Percentiles rank a stretch among this genome's conserved stretches.
These are phyloP conservation scores for Pseudozyma sp. DNA, from an alignment of 1,284 basidiomycete genomes.

Conservation along the genomic window DNA sequence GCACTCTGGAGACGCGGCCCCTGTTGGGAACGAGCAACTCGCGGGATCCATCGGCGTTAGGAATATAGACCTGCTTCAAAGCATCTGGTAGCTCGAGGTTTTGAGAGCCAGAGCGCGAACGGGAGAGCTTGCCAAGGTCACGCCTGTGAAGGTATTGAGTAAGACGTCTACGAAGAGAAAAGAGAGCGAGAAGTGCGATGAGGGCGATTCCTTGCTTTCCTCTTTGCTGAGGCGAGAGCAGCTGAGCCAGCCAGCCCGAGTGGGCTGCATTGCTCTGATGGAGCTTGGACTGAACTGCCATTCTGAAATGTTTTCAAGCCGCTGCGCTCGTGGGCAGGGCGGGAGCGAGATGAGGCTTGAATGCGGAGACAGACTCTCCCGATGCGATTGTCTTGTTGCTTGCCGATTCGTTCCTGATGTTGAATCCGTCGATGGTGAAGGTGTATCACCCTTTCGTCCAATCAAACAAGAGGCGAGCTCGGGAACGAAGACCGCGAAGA, in stretches of 20 bases:
- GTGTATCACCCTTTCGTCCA: too few relatives aligned
- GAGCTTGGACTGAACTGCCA: conserved; percentile 50
- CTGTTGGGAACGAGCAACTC: conserved; percentile 64
- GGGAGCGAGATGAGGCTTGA: too few relatives aligned
- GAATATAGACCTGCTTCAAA: conserved; percentile 62
- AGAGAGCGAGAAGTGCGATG: conserved; percentile 37
- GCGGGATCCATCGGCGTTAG: conserved; percentile 55
- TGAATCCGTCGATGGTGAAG: too few relatives aligned
- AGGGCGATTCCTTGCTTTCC: conserved; percentile 32
- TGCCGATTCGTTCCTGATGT: too few relatives aligned
- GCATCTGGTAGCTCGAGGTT: conserved; percentile 48
- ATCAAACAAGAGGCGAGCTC: too few relatives aligned
- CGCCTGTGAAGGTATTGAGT: conserved; percentile 19
- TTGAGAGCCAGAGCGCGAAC: conserved; percentile 16
- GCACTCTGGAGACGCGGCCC: conserved; percentile 65
- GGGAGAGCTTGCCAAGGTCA: conserved; percentile 14
- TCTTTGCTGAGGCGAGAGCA: conserved; percentile 27
- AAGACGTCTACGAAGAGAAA: conserved; percentile 38
- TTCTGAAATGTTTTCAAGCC: background rate
- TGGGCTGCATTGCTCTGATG: conserved; percentile 12
- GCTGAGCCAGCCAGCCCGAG: conserved; percentile 29
- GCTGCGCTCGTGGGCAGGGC: too few relatives aligned
- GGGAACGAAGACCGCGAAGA: too few relatives aligned
- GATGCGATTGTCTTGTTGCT: too few relatives aligned
- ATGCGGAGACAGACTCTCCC: too few relatives aligned